phyloP scores from a whole-genome alignment of 371 early-diverging fungal species.

The Zychaea mexicana region DNA sequence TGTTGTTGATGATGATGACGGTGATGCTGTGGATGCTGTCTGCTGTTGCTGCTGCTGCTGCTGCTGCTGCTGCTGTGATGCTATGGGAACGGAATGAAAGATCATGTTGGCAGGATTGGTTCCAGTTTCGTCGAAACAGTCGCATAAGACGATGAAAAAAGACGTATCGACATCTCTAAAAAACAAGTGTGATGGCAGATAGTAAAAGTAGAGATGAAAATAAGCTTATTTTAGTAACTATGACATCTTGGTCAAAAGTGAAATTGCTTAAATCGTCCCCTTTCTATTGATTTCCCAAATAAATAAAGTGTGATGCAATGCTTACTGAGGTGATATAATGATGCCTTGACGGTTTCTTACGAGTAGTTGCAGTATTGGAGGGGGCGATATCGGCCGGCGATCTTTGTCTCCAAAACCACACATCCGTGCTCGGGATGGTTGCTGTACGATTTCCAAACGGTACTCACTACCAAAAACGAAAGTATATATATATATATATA shows the following conservation, averaged over 20 bases:
- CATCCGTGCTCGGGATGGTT: constrained; percentile 69
- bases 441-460: constrained; percentile 51
- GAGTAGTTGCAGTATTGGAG: constrained; percentile 59
- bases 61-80: constrained; percentile 6
- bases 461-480: constrained; percentile 7
- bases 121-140: constrained; percentile 25
- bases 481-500: neutral
- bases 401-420: constrained; percentile 78
- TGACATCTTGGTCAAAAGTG: too few species aligned
- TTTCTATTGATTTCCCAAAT: constrained; percentile 15
- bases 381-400: constrained; percentile 72
- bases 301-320: neutral
- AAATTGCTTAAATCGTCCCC: too few species aligned
- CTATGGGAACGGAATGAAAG: constrained; percentile 25
- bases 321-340: constrained; percentile 11
- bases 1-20: constrained; percentile 1
- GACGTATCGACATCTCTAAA: constrained; percentile 23
- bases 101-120: constrained; percentile 24
- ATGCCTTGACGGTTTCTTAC: constrained; percentile 21
- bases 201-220: neutral
- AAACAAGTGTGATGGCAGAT: neutral
- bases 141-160: constrained; percentile 25
- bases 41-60: neutral
- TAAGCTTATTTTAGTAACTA: too few species aligned
- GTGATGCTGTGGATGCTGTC: neutral